A percentile compares a stretch with the other conserved stretches of the same genome.
Conservation (phyloP, 192 early-diverging fungal genomes). For the Polychytrium aggregatum region DNA sequence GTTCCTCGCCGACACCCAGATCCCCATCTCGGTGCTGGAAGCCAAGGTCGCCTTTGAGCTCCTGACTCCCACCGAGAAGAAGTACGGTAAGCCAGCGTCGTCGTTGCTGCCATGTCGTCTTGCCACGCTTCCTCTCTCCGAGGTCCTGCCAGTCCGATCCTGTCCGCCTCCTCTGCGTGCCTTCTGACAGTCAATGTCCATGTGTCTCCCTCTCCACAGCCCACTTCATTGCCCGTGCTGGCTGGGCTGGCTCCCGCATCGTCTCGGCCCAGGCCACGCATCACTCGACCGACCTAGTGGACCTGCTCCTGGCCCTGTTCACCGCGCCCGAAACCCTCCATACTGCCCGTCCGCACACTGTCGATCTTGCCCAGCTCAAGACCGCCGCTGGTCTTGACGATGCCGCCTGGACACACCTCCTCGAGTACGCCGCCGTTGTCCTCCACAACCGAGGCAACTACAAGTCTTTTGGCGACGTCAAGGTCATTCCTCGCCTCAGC, state of each 20-base stretch:
- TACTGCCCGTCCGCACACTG: background rate
- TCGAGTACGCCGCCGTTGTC: slow-evolving; percentile 41
- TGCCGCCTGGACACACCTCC: slow-evolving; percentile 36
- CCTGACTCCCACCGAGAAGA: slow-evolving; percentile 29
- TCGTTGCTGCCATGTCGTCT: background rate
- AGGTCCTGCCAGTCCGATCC: no score
- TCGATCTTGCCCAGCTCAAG: slow-evolving; percentile 7
- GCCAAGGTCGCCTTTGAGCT: slow-evolving; percentile 36
- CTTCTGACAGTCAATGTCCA: background rate
- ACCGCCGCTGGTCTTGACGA: slow-evolving; percentile 18
- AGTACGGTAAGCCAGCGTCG: slow-evolving; percentile 29
- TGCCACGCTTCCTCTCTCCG: background rate
- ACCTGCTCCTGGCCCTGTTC: slow-evolving; percentile 31
- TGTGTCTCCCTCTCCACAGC: slow-evolving; percentile 2
- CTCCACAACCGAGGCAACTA: slow-evolving; percentile 43
- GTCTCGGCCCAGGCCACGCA: slow-evolving; percentile 20
- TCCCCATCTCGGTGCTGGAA: slow-evolving; percentile 38
- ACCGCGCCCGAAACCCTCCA: slow-evolving; percentile 11
- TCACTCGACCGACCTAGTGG: slow-evolving; percentile 13
- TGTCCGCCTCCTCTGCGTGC: background rate
- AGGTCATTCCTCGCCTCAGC: slow-evolving; percentile 42
- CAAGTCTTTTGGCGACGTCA: slow-evolving; percentile 51
- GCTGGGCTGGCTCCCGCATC: slow-evolving; percentile 39
- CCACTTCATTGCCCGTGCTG: slow-evolving; percentile 39
- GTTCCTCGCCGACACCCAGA: slow-evolving; percentile 28